These are phyloP conservation scores for Penicillium goetzii DNA, from an alignment of 495 filamentous ascomycete species.

Conservation along the genomic window DNA sequence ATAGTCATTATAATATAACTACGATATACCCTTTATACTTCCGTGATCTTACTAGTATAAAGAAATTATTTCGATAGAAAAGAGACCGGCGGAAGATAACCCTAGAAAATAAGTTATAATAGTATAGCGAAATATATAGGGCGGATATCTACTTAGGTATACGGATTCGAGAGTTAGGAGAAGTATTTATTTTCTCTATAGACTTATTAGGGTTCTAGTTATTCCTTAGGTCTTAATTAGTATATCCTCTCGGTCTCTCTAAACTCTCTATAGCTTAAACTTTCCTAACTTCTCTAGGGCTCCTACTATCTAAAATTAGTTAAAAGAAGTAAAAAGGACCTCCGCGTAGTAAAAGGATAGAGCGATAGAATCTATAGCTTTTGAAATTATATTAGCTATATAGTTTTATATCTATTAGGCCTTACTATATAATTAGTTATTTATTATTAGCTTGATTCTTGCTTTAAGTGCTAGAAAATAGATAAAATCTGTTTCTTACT, in stretches of 20 bases:
- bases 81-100: background rate
- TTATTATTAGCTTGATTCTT: too few relatives aligned
- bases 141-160: slow-evolving; percentile 22
- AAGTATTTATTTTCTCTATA: slow-evolving; percentile 11
- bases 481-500: too few relatives aligned
- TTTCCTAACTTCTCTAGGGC: slow-evolving; percentile 11
- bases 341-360: background rate
- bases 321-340: slow-evolving; percentile 10
- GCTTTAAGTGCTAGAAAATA: too few relatives aligned
- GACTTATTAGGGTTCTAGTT: background rate
- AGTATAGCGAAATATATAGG: slow-evolving; percentile 22
- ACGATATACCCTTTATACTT: too few relatives aligned
- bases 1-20: too few relatives aligned
- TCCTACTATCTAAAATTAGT: slow-evolving; percentile 17
- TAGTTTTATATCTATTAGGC: too few relatives aligned
- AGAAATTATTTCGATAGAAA: background rate
- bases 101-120: slow-evolving; percentile 17
- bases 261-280: background rate
- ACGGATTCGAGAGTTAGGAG: slow-evolving; percentile 19
- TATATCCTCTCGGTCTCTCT: too few relatives aligned
- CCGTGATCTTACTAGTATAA: too few relatives aligned
- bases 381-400: too few relatives aligned
- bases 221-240: background rate
- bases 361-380: background rate
- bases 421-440: too few relatives aligned